These are phyloP conservation scores for Jaltomata sinuosa DNA, from an alignment of 257 asterid species.

Conservation along the genomic window DNA sequence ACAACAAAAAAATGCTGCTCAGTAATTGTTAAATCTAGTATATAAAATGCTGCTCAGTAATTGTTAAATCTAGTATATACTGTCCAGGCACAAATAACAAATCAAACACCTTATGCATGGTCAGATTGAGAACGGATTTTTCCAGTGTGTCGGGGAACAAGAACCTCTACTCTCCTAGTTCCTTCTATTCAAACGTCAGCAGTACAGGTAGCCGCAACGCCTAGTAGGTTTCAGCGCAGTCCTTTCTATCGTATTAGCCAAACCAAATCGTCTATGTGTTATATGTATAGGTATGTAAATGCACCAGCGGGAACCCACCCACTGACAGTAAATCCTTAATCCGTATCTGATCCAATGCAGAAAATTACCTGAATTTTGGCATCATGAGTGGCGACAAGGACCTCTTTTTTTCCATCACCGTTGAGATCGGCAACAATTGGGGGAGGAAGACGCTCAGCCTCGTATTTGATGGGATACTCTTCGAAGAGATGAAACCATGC, in stretches of 20 bases:
- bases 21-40: background rate
- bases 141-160: background rate
- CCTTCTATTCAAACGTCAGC: background rate
- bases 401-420: slow-evolving; percentile 90
- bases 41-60: background rate
- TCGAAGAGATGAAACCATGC: slow-evolving; percentile 91
- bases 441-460: slow-evolving; percentile 92
- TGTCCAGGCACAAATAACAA: background rate
- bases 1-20: background rate
- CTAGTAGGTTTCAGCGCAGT: background rate
- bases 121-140: background rate
- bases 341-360: background rate
- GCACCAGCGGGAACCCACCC: background rate
- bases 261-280: background rate
- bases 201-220: background rate
- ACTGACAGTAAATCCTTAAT: background rate
- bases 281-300: background rate
- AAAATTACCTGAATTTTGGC: slow-evolving; percentile 75
- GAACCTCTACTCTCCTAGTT: background rate
- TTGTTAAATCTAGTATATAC: background rate
- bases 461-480: slow-evolving; percentile 87
- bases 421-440: slow-evolving; percentile 92
- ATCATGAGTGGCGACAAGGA: slow-evolving; percentile 93
- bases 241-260: background rate
- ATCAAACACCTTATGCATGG: background rate